Evolutionary conservation across 2,329 filamentous ascomycete species (phyloP).

Genomic region (Ophiostoma tasmaniense): DNA sequence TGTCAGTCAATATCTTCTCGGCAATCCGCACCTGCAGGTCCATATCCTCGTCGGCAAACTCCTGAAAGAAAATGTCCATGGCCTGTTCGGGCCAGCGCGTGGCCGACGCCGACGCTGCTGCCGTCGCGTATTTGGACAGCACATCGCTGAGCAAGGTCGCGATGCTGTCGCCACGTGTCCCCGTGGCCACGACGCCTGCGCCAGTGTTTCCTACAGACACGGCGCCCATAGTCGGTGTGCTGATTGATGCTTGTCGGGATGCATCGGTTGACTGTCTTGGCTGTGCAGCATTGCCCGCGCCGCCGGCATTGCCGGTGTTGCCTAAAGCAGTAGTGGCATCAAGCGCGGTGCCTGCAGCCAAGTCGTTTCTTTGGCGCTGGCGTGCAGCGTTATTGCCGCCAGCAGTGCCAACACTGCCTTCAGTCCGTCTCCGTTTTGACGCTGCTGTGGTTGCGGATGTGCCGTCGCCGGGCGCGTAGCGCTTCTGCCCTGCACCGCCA

Average conservation of each 20-base stretch:
- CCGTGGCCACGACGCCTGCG: slow-evolving; percentile 13
- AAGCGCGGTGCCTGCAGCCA: neutral
- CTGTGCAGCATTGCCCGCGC: neutral
- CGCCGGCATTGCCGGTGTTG: neutral
- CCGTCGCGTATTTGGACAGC: slow-evolving; percentile 29
- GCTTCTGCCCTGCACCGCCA: slow-evolving; percentile 30
- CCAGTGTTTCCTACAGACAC: neutral
- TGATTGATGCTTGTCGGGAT: neutral
- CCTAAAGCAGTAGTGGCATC: neutral
- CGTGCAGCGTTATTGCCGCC: slow-evolving; percentile 8
- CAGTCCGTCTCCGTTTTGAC: slow-evolving; percentile 32
- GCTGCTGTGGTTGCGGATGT: slow-evolving; percentile 10
- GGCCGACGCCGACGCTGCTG: slow-evolving; percentile 25
- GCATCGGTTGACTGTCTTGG: neutral
- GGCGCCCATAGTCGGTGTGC: neutral
- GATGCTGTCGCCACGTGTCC: slow-evolving; percentile 22
- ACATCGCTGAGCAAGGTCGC: slow-evolving; percentile 33
- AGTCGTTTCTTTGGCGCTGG: neutral
- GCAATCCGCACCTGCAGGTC: slow-evolving; percentile 53
- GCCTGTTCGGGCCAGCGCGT: slow-evolving; percentile 49
- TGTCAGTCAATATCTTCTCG: slow-evolving; percentile 49
- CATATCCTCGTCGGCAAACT: slow-evolving; percentile 48
- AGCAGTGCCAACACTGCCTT: slow-evolving; percentile 21
- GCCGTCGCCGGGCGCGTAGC: slow-evolving; percentile 25
- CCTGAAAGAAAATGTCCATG: slow-evolving; percentile 50